Evolutionary conservation across 2,329 filamentous ascomycete genomes (phyloP), one percentile per base, ranked within the genome.

Genomic region (Trichothecium sympodiale): DNA sequence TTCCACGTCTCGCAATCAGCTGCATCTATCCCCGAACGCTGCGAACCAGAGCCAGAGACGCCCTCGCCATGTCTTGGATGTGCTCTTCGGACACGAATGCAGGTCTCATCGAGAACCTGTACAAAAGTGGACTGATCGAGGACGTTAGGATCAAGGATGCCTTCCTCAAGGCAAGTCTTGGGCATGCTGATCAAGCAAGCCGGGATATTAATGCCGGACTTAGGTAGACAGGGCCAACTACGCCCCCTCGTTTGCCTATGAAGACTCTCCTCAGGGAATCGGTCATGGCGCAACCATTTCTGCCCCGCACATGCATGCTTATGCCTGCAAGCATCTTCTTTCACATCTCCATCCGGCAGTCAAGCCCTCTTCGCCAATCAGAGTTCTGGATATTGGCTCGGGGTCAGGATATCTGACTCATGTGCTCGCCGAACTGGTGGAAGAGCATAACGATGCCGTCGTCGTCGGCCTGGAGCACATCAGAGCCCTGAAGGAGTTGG

Each of bases 171-270:
- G 83, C 85, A 61, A 20, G 14, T 33, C 8, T 9, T 10, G 26
- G 13, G 34, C 14, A 16, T 39, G 40, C 8, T 41, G 39, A 32
- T 8, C 23, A 8, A 8, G 4, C 17, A 17, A 32, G 17, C 4
- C n/a, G 17, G 4, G 14, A 8, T 13, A 28, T 13, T 4, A 10
- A 13, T 17, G 10, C 16, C 16, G 14, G 10, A 27, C 9, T 4
- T 15, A 87, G 80, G 86, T 96, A 52, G 89, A 98, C 59, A 77
- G 91, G 42, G 87, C 74, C 1, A 74, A 96, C 59, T 96, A 89
- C 60, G 74, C 83, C 12, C 83, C 84, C 4, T 51, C 58, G 0
- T 56, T 56, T 8, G 77, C 91, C 3, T 96, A 96, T 53, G 55
- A 66, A 38, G 71, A 76, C 56, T 62, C 60, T 0, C 71, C 70